Conservation (phyloP, 768 basidiomycete genomes). For the Mycena rebaudengoi region DNA sequence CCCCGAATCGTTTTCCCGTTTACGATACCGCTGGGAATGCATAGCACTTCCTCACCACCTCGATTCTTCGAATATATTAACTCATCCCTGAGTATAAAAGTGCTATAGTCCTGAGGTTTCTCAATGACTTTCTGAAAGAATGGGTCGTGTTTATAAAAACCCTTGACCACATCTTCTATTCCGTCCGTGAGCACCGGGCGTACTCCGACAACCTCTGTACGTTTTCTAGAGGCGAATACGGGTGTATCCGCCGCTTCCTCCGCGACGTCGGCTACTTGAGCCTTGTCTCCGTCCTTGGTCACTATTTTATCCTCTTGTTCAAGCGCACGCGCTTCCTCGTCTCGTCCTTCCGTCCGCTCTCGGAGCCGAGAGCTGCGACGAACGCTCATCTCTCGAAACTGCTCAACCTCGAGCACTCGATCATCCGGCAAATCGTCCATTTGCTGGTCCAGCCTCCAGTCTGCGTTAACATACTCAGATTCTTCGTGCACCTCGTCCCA, state of each 20-base stretch:
- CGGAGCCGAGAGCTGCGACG: constrained; percentile 10
- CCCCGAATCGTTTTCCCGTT: constrained; percentile 34
- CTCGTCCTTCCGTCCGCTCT: constrained; percentile 16
- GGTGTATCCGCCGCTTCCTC: neutral
- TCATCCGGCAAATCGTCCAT: constrained; percentile 27
- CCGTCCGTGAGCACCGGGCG: neutral
- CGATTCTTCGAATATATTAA: constrained; percentile 27
- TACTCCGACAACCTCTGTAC: neutral
- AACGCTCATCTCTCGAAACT: neutral
- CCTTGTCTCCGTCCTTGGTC: no score
- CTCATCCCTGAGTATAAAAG: constrained; percentile 28
- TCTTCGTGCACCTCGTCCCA: constrained; percentile 13
- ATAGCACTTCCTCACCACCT: constrained; percentile 19
- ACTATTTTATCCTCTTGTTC: no score
- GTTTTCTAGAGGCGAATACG: neutral
- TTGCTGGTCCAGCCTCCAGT: constrained; percentile 27
- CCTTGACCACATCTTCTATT: constrained; percentile 5
- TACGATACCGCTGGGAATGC: constrained; percentile 33
- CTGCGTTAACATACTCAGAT: constrained; percentile 31
- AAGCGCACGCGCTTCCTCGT: no score
- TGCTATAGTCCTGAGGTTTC: constrained; percentile 25
- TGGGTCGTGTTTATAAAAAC: constrained; percentile 19
- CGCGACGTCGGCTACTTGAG: no score
- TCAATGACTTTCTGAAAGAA: constrained; percentile 30
- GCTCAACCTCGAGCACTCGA: constrained; percentile 19